phyloP scores from a whole-genome alignment of 2,329 filamentous ascomycete genomes.

The Penicillium sp. region DNA sequence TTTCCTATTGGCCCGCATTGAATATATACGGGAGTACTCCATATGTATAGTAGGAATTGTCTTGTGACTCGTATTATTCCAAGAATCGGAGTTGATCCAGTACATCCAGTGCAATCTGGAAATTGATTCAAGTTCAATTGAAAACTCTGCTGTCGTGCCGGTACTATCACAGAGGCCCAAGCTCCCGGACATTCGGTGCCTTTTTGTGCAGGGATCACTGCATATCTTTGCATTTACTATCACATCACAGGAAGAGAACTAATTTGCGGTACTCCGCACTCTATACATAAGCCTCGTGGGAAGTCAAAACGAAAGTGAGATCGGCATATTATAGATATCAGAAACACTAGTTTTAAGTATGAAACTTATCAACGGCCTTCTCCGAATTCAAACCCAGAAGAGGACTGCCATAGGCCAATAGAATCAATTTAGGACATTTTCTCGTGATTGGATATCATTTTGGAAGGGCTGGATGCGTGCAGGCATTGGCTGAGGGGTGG shows the following conservation, averaged over 20 bases:
- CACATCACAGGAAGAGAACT: conserved; percentile 20
- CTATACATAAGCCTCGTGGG: background rate
- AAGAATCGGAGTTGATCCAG: conserved; percentile 2
- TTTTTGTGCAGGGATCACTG: conserved; percentile 6
- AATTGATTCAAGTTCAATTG: conserved; percentile 16
- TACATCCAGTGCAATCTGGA: conserved; percentile 1
- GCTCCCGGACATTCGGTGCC: conserved; percentile 6
- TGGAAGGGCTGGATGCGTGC: background rate
- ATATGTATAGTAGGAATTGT: background rate
- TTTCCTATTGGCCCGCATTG: background rate
- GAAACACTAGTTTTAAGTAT: conserved; percentile 6
- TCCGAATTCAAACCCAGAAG: background rate
- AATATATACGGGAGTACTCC: background rate
- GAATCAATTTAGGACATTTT: background rate
- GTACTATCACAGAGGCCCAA: conserved; percentile 14
- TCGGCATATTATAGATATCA: background rate
- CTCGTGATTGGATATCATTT: background rate
- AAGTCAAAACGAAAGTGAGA: background rate
- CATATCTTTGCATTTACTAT: conserved; percentile 10
- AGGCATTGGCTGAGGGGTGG: conserved; percentile 16
- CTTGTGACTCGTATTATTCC: background rate
- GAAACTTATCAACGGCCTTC: conserved; percentile 10
- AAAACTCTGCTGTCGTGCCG: conserved; percentile 6
- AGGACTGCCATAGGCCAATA: background rate
- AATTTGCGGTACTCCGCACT: background rate